Conservation (phyloP, 345 rosid genomes). For the Eucalyptus camaldulensis region DNA sequence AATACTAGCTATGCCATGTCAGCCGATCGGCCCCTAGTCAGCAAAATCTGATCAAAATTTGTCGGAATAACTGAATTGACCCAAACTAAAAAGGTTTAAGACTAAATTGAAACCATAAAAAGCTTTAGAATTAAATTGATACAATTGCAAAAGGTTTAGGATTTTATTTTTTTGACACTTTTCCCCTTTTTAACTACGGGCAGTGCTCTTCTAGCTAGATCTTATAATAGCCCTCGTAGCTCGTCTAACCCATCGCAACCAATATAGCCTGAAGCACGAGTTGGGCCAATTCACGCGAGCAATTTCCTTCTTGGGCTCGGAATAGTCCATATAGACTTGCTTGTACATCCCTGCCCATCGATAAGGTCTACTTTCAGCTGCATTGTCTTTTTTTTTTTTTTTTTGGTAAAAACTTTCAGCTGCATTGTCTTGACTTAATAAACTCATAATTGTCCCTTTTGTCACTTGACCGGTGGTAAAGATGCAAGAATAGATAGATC, state of each 20-base stretch:
- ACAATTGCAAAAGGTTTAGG: fast-evolving
- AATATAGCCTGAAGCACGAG: not conserved
- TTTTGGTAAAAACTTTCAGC: no score
- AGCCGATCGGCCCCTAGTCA: fast-evolving
- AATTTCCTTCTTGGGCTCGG: not conserved
- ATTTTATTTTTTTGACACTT: no score
- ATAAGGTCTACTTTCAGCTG: no score
- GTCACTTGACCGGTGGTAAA: not conserved
- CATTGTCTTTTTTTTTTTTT: no score
- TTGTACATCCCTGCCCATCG: not conserved
- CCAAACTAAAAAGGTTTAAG: fast-evolving
- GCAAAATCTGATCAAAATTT: fast-evolving
- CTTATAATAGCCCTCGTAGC: not conserved
- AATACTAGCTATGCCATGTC: fast-evolving
- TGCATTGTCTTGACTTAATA: not conserved
- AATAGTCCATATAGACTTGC: not conserved
- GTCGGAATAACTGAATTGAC: fast-evolving
- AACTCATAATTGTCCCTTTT: not conserved
- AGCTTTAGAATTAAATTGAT: fast-evolving
- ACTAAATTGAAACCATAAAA: no score
- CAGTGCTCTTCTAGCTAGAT: not conserved
- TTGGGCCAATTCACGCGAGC: not conserved
- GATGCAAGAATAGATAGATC: not conserved
- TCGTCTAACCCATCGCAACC: not conserved
- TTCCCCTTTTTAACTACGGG: fast-evolving